Evolutionary conservation across 2,329 filamentous ascomycete genomes (phyloP), one percentile per base, ranked within the genome.

Genomic region (Sordariomycetes sp.): DNA sequence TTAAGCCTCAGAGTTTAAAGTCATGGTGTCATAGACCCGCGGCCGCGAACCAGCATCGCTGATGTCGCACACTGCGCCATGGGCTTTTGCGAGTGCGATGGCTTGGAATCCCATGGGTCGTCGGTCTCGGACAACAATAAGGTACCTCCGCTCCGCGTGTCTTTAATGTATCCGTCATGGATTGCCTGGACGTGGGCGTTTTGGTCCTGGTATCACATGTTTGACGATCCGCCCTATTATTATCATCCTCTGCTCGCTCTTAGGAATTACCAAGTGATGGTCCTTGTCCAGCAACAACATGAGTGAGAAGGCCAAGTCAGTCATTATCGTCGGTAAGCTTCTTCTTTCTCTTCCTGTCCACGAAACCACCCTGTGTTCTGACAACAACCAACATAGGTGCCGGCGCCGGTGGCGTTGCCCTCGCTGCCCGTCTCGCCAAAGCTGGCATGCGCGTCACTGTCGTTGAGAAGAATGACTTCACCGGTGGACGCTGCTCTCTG

Each of bases 401-500:
- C 20, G 82, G 82, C 39, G 75, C 75, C 30, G 82, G 82, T 33
- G 82, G 82, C 38, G 73, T 84, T 27, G 72, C 79, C n/a, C 76
- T 75, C 2, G 79, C 82, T 37, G 81, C 82, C 3, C 74, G 82
- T 30, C 70, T 86, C 9, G 78, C 79, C 32, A 79, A 79, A 49
- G 71, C 79, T 3, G 82, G 82, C 25, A 77, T 80, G 51, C 53
- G 67, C 21, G 82, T 86, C n/a, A 86, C 79, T 0, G 77, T 86
- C 2, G 58, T 86, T n/a, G 82, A 87, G 55, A 86, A 86, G 63
- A 86, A 86, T 48, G 60, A 61, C 37, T 83, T 82, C 51, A 79
- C 75, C 0, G 82, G 82, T 30, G 82, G 82, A 4, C 66, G 82
- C 35, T 86, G 81, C 56, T 81, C 74, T 29, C 57, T 86, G 18